These are phyloP conservation scores for Cercospora beticola DNA, from an alignment of 2,329 filamentous ascomycete genomes.

Conservation along the genomic window DNA sequence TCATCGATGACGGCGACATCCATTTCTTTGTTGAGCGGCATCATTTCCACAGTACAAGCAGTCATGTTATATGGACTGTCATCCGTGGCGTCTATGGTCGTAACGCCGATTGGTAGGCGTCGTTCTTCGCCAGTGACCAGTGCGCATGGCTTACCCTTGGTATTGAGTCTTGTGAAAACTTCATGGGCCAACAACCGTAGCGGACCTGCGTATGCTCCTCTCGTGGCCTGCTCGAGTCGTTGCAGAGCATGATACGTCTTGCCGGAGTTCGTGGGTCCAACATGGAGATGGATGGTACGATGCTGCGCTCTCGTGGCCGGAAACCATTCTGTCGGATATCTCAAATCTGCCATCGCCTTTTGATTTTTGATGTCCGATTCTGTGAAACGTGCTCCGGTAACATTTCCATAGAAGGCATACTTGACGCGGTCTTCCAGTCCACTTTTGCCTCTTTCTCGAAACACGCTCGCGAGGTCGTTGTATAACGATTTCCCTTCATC, in stretches of 20 bases:
- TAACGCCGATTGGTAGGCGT: constrained; percentile 54
- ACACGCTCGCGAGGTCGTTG: constrained; percentile 22
- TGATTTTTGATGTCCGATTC: constrained; percentile 59
- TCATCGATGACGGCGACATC: constrained; percentile 97
- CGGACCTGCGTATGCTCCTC: constrained; percentile 87
- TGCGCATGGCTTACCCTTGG: constrained; percentile 73
- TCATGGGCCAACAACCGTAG: constrained; percentile 87
- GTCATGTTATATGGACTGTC: constrained; percentile 56
- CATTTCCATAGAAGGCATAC: constrained; percentile 67
- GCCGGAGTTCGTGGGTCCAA: constrained; percentile 95
- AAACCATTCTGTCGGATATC: constrained; percentile 92
- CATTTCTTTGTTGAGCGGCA: constrained; percentile 58
- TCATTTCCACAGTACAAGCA: constrained; percentile 95
- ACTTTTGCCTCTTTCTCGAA: constrained; percentile 23
- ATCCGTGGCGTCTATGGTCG: constrained; percentile 44
- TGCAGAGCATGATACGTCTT: constrained; percentile 95
- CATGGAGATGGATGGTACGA: constrained; percentile 84
- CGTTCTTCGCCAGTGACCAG: constrained; percentile 91
- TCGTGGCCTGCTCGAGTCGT: constrained; percentile 71
- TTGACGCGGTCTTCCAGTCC: constrained; percentile 49
- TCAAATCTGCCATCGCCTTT: constrained; percentile 70
- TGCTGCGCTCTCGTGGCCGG: constrained; percentile 77
- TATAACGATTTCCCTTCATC: constrained; percentile 14
- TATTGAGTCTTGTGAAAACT: constrained; percentile 82
- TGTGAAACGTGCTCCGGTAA: constrained; percentile 59